Evolutionary conservation across 2,329 filamentous ascomycete genomes (phyloP).

Genomic region (Botrytis sinoallii): DNA sequence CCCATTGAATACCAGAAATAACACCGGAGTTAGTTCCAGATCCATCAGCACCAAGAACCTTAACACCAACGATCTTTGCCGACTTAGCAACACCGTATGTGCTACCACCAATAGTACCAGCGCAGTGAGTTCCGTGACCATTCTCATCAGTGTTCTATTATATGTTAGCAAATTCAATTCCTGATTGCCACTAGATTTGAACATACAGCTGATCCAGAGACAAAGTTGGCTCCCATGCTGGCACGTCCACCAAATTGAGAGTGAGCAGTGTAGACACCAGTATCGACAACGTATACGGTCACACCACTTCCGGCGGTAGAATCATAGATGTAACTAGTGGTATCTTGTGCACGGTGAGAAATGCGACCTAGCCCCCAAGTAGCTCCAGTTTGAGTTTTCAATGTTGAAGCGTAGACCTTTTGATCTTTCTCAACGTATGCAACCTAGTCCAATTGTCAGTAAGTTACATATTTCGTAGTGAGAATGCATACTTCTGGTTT

Average conservation of each 20-base stretch:
- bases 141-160: constrained; percentile 39
- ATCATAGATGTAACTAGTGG: constrained; percentile 38
- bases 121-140: constrained; percentile 44
- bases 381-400: constrained; percentile 30
- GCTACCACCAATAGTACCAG: constrained; percentile 38
- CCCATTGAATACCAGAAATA: constrained; percentile 41
- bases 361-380: constrained; percentile 38
- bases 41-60: constrained; percentile 39
- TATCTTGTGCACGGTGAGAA: constrained; percentile 32
- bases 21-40: constrained; percentile 39
- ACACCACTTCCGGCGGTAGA: constrained; percentile 36
- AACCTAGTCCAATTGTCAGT: constrained; percentile 24
- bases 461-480: background rate
- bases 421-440: constrained; percentile 36
- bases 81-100: constrained; percentile 44
- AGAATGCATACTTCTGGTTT: constrained; percentile 31
- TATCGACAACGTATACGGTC: constrained; percentile 41
- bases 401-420: constrained; percentile 36
- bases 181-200: constrained; percentile 17
- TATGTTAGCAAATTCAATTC: constrained; percentile 9
- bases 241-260: constrained; percentile 40
- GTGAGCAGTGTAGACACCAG: constrained; percentile 38
- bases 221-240: constrained; percentile 37
- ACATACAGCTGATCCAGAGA: constrained; percentile 31
- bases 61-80: constrained; percentile 41